phyloP scores from a whole-genome alignment of 768 basidiomycete species.

The Phanerochaete sordida region DNA sequence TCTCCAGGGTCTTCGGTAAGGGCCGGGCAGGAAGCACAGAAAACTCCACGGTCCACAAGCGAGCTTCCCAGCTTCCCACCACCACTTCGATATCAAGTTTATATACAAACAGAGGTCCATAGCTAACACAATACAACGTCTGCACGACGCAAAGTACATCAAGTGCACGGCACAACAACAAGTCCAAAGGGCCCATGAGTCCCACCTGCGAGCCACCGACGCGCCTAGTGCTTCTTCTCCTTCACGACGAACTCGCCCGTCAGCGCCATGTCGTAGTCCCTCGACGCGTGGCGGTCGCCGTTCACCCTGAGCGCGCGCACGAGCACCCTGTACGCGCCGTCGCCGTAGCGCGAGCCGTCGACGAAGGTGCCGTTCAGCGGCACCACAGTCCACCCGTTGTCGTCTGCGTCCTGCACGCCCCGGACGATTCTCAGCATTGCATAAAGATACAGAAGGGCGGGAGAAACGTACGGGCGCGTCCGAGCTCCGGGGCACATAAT shows the following conservation, averaged over 20 bases:
- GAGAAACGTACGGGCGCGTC: conserved; percentile 19
- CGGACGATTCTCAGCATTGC: background rate
- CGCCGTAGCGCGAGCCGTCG: conserved; percentile 36
- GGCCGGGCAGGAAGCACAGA: too few relatives aligned
- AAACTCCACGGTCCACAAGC: too few relatives aligned
- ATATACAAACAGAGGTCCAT: too few relatives aligned
- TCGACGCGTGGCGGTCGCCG: conserved; percentile 33
- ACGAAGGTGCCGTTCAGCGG: conserved; percentile 26
- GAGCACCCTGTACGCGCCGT: conserved; percentile 38
- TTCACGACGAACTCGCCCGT: conserved; percentile 17
- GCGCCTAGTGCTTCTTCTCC: background rate
- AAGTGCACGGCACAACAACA: too few relatives aligned
- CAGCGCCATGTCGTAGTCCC: conserved; percentile 41
- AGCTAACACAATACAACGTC: too few relatives aligned
- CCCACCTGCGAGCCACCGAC: too few relatives aligned
- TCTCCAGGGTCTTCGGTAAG: too few relatives aligned
- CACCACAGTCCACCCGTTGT: conserved; percentile 26
- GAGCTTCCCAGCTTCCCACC: too few relatives aligned
- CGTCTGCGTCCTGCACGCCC: conserved; percentile 12
- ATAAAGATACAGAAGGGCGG: background rate
- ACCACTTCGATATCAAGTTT: too few relatives aligned
- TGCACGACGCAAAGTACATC: too few relatives aligned
- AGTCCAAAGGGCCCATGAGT: too few relatives aligned
- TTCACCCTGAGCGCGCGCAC: conserved; percentile 39
- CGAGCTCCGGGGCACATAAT: conserved; percentile 46